Conservation (phyloP, 2,329 filamentous ascomycete species). For the Tetracladium maxilliforme region DNA sequence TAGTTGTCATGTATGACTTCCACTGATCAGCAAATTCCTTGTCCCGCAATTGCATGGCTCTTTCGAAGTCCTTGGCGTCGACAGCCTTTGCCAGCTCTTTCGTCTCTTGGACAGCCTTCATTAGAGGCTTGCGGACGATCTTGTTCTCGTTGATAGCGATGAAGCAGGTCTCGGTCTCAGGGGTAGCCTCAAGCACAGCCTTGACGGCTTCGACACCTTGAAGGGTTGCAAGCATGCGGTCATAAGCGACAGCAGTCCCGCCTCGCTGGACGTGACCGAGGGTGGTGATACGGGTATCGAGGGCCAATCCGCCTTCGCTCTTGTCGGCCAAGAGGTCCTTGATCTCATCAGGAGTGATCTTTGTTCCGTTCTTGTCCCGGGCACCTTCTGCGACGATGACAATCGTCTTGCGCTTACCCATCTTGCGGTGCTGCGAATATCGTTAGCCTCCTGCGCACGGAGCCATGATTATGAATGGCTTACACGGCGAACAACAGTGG, state of each 20-base stretch:
- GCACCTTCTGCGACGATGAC: slow-evolving; percentile 96
- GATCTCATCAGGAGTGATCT: slow-evolving; percentile 68
- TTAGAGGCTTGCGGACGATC: slow-evolving; percentile 77
- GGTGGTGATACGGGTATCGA: slow-evolving; percentile 90
- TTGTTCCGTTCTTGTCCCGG: slow-evolving; percentile 68
- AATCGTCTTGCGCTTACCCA: slow-evolving; percentile 94
- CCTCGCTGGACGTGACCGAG: slow-evolving; percentile 96
- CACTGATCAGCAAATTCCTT: slow-evolving; percentile 91
- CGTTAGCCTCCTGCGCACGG: slow-evolving; percentile 11
- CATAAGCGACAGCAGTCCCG: slow-evolving; percentile 82
- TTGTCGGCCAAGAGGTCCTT: slow-evolving; percentile 76
- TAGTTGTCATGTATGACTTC: slow-evolving; percentile 80
- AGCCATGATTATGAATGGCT: slow-evolving; percentile 10
- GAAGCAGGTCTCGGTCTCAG: slow-evolving; percentile 81
- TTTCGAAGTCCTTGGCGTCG: slow-evolving; percentile 69
- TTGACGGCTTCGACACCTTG: slow-evolving; percentile 92
- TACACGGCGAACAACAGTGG: slow-evolving; percentile 57
- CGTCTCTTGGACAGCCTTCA: slow-evolving; percentile 78
- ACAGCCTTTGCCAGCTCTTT: slow-evolving; percentile 75
- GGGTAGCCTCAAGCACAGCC: slow-evolving; percentile 77
- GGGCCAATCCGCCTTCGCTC: slow-evolving; percentile 56
- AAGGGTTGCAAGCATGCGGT: slow-evolving; percentile 81
- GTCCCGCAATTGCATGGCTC: slow-evolving; percentile 78
- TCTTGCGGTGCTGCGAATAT: slow-evolving; percentile 53
- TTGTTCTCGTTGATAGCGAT: slow-evolving; percentile 98